Evolutionary conservation across 2,329 filamentous ascomycete species (phyloP), one percentile per base, ranked within the genome.

Genomic region (Fusarium sp.): DNA sequence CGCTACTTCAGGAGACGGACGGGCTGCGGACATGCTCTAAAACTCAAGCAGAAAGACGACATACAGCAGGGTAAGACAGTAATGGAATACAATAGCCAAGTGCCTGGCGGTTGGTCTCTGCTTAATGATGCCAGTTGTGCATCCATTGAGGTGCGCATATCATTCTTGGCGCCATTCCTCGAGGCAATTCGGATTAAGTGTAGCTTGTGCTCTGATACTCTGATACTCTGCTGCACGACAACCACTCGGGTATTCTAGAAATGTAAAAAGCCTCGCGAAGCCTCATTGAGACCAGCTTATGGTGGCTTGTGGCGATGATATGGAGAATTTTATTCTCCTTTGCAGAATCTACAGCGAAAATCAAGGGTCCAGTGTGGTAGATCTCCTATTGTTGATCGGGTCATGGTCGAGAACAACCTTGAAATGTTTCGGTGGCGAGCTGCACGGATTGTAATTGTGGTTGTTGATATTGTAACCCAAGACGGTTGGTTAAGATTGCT

Each of bases 371-470:
- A 64, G 55, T 67, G 46, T 63, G 33, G 62, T 70, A 70, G 67
- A 75, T 76, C 68, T 60, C 41, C 46, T 33, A 56, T 53, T 45
- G 62, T 47, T 70, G 68, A 57, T 70, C 50, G 47, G 49, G 14
- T 36, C 53, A 60, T 67, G n/a, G 54, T 56, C 69, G 57, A 49
- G 44, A 53, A 22, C 27, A 42, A 39, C 33, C 33, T 42, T 63
- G 50, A 25, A 36, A 52, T 61, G 47, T 14, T 63, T 42, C 47
- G 56, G 73, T 75, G 71, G 73, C 73, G 62, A 70, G 62, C 46
- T 68, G 65, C 47, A 47, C 46, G 52, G 54, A 58, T 58, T 58
- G 50, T 18, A 27, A 63, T 71, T 66, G 63, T 62, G 55, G 47
- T 68, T 54, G 42, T 49, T 39, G 44, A 44, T 49, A 29, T 47